phyloP scores from a whole-genome alignment of 345 rosid genomes.

The Geranium brycei region DNA sequence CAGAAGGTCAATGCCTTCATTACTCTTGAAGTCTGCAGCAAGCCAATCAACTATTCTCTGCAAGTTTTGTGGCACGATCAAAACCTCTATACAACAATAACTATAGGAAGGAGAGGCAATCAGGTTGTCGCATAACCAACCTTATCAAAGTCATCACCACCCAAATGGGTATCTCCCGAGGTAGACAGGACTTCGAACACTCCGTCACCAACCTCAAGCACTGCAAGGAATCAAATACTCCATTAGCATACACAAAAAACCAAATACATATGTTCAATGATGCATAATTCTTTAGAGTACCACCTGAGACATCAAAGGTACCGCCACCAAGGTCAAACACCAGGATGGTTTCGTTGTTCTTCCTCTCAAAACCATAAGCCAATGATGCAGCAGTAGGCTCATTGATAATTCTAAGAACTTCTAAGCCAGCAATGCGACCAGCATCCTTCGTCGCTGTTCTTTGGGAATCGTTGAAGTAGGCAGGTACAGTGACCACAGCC shows the following conservation, averaged over 20 bases:
- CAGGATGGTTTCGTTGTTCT: constrained; percentile 85
- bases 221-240: constrained; percentile 23
- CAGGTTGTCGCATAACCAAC: constrained; percentile 22
- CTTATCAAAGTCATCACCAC: constrained; percentile 99
- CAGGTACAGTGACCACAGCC: constrained; percentile 50
- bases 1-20: constrained; percentile 90
- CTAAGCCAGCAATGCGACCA: constrained; percentile 56
- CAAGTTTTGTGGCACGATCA: constrained; percentile 4
- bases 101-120: constrained; percentile 15
- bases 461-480: constrained; percentile 54
- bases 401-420: constrained; percentile 84
- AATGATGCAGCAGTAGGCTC: constrained; percentile 97
- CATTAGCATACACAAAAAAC: background rate
- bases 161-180: constrained; percentile 96
- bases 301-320: constrained; percentile 76
- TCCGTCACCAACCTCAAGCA: constrained; percentile 99
- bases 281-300: constrained; percentile 10
- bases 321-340: constrained; percentile 46
- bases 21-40: constrained; percentile 53
- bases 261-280: background rate
- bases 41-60: constrained; percentile 99
- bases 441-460: constrained; percentile 99
- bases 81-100: constrained; percentile 18
- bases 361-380: constrained; percentile 95
- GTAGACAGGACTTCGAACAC: constrained; percentile 98